Evolutionary conservation across 176 grass and related monocot genomes (phyloP).

Genomic region (Rhynchospora tenuis): DNA sequence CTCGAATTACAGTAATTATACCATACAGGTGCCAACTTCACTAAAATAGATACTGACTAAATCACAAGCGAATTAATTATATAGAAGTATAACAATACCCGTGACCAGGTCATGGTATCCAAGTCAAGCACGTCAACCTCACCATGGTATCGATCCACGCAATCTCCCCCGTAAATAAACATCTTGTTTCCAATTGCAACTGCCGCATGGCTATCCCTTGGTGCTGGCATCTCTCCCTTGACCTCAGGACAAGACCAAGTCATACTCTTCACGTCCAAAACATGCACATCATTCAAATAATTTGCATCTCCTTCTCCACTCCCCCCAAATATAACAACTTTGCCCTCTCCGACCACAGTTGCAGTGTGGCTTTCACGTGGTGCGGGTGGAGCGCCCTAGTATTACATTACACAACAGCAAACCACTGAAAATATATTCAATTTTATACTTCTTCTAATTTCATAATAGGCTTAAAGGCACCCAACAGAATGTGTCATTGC

Average conservation of each 20-base stretch:
- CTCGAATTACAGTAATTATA: too few species aligned
- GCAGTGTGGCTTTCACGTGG: constrained; percentile 84
- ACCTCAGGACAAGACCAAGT: constrained; percentile 73
- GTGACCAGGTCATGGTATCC: constrained; percentile 76
- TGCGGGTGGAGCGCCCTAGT: constrained; percentile 42
- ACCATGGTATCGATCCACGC: constrained; percentile 80
- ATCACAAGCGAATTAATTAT: not conserved
- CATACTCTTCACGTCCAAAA: constrained; percentile 69
- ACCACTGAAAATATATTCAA: not conserved
- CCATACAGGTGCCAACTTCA: too few species aligned
- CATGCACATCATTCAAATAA: constrained; percentile 84
- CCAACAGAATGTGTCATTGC: too few species aligned
- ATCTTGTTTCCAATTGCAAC: constrained; percentile 51
- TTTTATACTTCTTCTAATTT: too few species aligned
- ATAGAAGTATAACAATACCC: constrained; percentile 38
- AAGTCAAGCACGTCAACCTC: constrained; percentile 88
- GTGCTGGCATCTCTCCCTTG: constrained; percentile 43
- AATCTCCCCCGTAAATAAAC: constrained; percentile 79
- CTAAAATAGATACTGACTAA: not conserved
- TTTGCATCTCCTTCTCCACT: constrained; percentile 92
- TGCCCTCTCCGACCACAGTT: constrained; percentile 40
- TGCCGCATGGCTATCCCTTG: constrained; percentile 91
- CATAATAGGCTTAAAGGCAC: too few species aligned
- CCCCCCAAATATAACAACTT: constrained; percentile 77
- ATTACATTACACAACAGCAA: not conserved